Evolutionary conservation across 176 grass and related monocot genomes (phyloP).

Genomic region (Paspalum notatum): DNA sequence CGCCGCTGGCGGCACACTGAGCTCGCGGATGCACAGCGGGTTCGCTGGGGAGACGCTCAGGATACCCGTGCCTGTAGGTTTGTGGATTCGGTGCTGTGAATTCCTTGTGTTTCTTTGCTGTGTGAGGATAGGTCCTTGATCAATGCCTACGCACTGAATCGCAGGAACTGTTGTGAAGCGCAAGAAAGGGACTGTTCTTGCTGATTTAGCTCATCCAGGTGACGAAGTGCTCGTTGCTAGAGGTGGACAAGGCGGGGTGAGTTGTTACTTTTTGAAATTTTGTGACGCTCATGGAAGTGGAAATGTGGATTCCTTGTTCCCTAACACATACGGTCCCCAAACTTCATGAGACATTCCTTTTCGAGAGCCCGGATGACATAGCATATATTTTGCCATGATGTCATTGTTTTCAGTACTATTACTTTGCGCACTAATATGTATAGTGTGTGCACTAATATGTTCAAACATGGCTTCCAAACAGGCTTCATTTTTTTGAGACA

Average conservation of each 20-base stretch:
- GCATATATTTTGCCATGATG: not conserved
- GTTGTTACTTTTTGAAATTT: conserved; percentile 11
- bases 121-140: not conserved
- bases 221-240: conserved; percentile 92
- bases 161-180: conserved; percentile 88
- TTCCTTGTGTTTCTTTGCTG: not conserved
- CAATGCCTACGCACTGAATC: not conserved
- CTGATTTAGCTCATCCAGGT: conserved; percentile 82
- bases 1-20: conserved; percentile 70
- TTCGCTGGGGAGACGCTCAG: conserved; percentile 65
- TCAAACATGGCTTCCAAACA: too few species aligned
- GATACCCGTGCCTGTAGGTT: conserved; percentile 95
- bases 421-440: not conserved
- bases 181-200: conserved; percentile 83
- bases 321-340: not conserved
- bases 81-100: conserved; percentile 33
- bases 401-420: not conserved
- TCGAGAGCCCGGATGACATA: not conserved
- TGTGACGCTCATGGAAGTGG: not conserved
- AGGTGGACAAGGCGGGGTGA: conserved; percentile 93
- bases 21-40: conserved; percentile 78
- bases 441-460: too few species aligned
- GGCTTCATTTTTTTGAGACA: not conserved
- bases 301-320: not conserved
- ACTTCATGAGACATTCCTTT: conserved; percentile 3